Conservation (phyloP, 257 asterid species). For the Solanum boliviense region DNA sequence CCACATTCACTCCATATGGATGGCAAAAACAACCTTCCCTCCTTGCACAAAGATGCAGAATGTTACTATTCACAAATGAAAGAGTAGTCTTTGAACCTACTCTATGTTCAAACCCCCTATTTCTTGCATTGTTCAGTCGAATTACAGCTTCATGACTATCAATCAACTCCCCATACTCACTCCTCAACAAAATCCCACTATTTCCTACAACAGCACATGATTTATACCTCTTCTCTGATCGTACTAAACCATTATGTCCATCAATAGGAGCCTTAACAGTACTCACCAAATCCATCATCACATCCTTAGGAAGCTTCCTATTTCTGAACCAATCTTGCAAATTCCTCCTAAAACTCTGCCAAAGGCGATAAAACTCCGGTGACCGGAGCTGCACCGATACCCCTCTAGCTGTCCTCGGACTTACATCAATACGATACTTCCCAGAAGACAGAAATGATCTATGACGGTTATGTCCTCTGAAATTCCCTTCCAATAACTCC, state of each 20-base stretch:
- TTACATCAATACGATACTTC: constrained; percentile 33
- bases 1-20: constrained; percentile 68
- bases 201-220: constrained; percentile 96
- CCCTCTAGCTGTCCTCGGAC: constrained; percentile 43
- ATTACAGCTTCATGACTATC: constrained; percentile 76
- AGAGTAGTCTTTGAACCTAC: constrained; percentile 71
- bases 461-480: constrained; percentile 50
- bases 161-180: constrained; percentile 39
- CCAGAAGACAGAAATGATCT: constrained; percentile 73
- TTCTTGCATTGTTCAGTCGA: constrained; percentile 79
- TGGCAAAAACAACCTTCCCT: constrained; percentile 83
- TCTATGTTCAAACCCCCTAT: constrained; percentile 33
- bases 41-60: constrained; percentile 67
- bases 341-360: constrained; percentile 52
- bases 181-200: constrained; percentile 72
- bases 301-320: constrained; percentile 34
- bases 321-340: constrained; percentile 67
- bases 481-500: constrained; percentile 60
- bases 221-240: constrained; percentile 17
- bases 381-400: constrained; percentile 48
- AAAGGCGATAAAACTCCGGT: constrained; percentile 55
- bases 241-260: constrained; percentile 13
- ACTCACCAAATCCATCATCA: constrained; percentile 37
- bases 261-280: constrained; percentile 21
- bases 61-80: constrained; percentile 85